These are phyloP conservation scores for Leccinum disarticulatum DNA, from an alignment of 768 basidiomycete species.

Conservation along the genomic window DNA sequence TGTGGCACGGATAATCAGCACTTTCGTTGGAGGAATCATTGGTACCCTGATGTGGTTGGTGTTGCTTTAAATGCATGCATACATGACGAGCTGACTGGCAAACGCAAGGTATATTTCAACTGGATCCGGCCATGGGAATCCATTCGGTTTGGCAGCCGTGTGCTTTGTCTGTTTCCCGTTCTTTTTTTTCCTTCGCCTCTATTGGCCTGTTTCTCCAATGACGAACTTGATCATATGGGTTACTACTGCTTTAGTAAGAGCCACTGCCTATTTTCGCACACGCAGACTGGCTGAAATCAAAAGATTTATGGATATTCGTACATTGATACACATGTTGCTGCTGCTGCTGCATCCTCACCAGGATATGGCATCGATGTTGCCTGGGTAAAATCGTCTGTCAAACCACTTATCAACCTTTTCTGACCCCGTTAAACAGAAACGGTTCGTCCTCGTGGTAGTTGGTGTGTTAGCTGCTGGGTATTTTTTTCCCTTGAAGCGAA, in stretches of 20 bases:
- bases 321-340: slow-evolving; percentile 50
- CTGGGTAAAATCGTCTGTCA: slow-evolving; percentile 49
- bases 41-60: slow-evolving; percentile 69
- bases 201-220: slow-evolving; percentile 73
- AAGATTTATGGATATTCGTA: slow-evolving; percentile 77
- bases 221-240: slow-evolving; percentile 70
- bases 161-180: slow-evolving; percentile 70
- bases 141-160: slow-evolving; percentile 70
- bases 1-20: slow-evolving; percentile 57
- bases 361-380: slow-evolving; percentile 67
- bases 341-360: slow-evolving; percentile 44
- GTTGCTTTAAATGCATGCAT: background rate
- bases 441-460: slow-evolving; percentile 65
- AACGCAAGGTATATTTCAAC: slow-evolving; percentile 64
- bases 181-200: slow-evolving; percentile 67
- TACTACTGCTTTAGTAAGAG: slow-evolving; percentile 56
- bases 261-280: background rate
- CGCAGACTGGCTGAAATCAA: background rate
- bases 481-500: slow-evolving; percentile 14
- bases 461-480: slow-evolving; percentile 82
- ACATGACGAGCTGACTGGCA: background rate
- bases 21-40: slow-evolving; percentile 61
- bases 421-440: slow-evolving; percentile 39
- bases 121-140: slow-evolving; percentile 56
- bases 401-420: background rate